phyloP scores from a whole-genome alignment of 345 rosid genomes.

The Pistacia atlantica region DNA sequence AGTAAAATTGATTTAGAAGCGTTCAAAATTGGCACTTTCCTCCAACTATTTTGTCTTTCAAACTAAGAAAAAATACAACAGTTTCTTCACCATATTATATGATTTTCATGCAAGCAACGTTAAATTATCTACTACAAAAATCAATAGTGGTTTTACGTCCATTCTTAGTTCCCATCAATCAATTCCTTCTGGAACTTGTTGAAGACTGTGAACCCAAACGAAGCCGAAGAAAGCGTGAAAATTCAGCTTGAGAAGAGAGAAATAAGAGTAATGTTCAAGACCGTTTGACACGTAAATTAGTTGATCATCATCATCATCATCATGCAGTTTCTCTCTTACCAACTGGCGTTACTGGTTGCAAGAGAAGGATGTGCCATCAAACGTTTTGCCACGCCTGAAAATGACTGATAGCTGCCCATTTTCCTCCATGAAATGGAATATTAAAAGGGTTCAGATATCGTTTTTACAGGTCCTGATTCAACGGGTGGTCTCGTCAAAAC shows the following conservation, averaged over 20 bases:
- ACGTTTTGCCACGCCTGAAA: conserved; percentile 9
- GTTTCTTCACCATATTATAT: not conserved
- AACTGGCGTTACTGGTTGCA: not conserved
- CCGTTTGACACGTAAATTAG: no score
- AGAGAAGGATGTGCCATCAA: conserved; percentile 39
- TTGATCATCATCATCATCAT: not conserved
- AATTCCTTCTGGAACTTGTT: not conserved
- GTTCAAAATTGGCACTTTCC: not conserved
- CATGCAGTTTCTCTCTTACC: conserved; percentile 13
- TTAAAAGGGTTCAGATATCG: not conserved
- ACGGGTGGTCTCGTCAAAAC: no score
- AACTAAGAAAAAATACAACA: conserved; percentile 15
- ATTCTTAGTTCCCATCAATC: not conserved
- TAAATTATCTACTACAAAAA: not conserved
- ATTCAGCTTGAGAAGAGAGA: no score
- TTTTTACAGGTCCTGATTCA: not conserved
- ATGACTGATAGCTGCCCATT: conserved; percentile 11
- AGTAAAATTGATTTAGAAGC: not conserved
- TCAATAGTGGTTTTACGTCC: not conserved
- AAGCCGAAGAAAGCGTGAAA: conserved; percentile 4
- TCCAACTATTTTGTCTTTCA: conserved; percentile 20
- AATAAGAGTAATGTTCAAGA: no score
- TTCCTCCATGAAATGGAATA: not conserved
- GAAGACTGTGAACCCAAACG: not conserved
- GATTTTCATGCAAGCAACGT: conserved; percentile 25